A percentile compares a stretch with the other conserved stretches of the same genome.
Evolutionary conservation across 2,329 filamentous ascomycete genomes (phyloP).

Genomic region (Neocatenulostroma microsporum): DNA sequence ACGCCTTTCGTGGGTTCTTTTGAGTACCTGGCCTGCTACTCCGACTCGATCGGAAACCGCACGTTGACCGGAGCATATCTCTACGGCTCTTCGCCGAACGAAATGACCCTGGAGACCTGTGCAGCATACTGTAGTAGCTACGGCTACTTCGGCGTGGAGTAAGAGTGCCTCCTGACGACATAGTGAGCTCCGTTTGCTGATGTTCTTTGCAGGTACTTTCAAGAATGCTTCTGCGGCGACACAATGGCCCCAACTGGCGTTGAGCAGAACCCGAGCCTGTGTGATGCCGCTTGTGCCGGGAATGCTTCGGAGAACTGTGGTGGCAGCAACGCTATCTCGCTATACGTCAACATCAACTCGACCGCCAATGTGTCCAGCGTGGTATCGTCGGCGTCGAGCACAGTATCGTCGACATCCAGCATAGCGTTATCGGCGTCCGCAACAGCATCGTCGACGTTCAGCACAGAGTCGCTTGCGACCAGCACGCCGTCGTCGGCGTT

Average conservation of each 20-base stretch:
- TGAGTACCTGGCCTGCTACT: constrained; percentile 10
- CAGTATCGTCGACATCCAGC: too few species aligned
- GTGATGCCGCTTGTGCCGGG: constrained; percentile 20
- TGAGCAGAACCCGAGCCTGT: constrained; percentile 12
- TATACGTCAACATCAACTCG: constrained; percentile 15
- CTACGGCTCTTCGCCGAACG: background rate
- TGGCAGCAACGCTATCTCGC: constrained; percentile 15
- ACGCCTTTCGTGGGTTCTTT: constrained; percentile 3
- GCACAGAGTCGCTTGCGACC: too few species aligned
- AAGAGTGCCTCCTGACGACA: too few species aligned
- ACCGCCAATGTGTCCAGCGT: too few species aligned
- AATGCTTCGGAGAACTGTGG: constrained; percentile 22
- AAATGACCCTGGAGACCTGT: constrained; percentile 7
- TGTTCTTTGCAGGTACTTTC: constrained; percentile 14
- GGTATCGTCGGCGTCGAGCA: too few species aligned
- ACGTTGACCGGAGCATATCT: constrained; percentile 3
- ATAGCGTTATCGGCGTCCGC: too few species aligned
- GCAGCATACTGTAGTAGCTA: constrained; percentile 8
- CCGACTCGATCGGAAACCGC: constrained; percentile 5
- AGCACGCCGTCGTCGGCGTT: too few species aligned
- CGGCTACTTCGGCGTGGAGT: constrained; percentile 16
- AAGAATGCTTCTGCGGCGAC: constrained; percentile 26
- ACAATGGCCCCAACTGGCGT: constrained; percentile 10
- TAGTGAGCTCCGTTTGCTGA: too few species aligned
- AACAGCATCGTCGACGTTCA: too few species aligned